Evolutionary conservation across 1,284 basidiomycete genomes (phyloP), one percentile per base, ranked within the genome.

Genomic region (Ustilago bromivora): DNA sequence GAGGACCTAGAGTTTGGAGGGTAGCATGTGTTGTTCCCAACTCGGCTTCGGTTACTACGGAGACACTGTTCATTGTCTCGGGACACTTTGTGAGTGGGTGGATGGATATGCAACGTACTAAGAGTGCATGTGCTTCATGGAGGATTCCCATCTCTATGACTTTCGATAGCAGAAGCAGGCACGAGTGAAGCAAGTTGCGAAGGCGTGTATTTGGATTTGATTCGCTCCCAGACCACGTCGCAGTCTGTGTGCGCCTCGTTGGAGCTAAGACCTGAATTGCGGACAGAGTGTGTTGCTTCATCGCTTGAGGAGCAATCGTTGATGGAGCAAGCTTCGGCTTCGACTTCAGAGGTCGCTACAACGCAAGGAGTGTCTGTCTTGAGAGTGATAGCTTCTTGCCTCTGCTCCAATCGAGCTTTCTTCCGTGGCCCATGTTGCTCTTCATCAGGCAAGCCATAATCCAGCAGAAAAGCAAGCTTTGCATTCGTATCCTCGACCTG

Each of bases 391-490:
- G n/a, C 13, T 7, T 8, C 40, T 5, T 53, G 17, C 8, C 3
- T 17, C 6, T 10, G 9, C 12, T 58, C 63, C n/a, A 58, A 15
- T 38, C 49, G 57, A 32, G 52, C 23, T 40, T 51, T 43, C 17
- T 57, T 61, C 2, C 53, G 58, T 13, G 46, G 23, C 9, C 38
- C n/a, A 3, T 34, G 49, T n/a, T 55, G 8, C 19, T 15, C 31
- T 47, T 46, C 31, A 28, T 46, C 31, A 12, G 61, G 61, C 28
- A 15, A 4, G 3, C 55, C 61, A 53, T 64, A 64, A 28, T 64
- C 55, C 7, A 64, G 61, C 1, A 17, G 12, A 17, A 46, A 46
- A 19, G 12, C 41, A 46, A 8, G 7, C 8, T 11, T 17, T 46
- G 41, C 7, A 46, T 7, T 46, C n/a, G 2, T 8, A 19, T 46